phyloP scores from a whole-genome alignment of 768 basidiomycete species.

The Nidularia sp. region DNA sequence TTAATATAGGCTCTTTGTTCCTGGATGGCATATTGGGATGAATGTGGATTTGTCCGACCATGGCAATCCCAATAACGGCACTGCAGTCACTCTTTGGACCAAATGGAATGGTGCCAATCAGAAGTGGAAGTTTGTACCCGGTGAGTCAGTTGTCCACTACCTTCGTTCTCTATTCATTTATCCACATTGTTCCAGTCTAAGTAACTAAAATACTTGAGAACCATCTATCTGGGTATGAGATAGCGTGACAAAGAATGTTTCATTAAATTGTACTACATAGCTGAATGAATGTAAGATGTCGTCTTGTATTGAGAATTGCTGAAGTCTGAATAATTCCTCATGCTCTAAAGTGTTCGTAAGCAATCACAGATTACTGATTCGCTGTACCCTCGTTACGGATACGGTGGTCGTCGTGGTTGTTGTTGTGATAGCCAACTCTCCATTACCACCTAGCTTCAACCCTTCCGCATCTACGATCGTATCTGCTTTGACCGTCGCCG shows the following conservation, averaged over 20 bases:
- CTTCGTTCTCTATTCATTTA: no score
- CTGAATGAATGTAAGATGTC: no score
- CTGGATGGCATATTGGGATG: neutral
- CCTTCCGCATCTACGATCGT: constrained; percentile 17
- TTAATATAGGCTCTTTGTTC: neutral
- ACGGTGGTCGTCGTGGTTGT: constrained; percentile 24
- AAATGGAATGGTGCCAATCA: neutral
- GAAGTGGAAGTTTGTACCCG: constrained; percentile 1
- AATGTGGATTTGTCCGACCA: neutral
- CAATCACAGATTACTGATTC: neutral
- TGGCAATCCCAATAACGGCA: neutral
- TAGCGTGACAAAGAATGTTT: no score
- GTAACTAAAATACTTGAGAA: no score
- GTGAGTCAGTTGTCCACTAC: no score
- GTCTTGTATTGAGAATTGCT: no score
- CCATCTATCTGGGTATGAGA: no score
- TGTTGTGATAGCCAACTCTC: constrained; percentile 22
- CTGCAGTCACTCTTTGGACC: neutral
- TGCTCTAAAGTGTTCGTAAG: no score
- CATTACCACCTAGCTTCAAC: constrained; percentile 16
- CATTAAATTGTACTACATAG: no score
- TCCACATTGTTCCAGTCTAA: no score
- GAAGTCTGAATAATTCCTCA: no score
- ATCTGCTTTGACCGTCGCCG: constrained; percentile 11
- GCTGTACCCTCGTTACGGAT: constrained; percentile 18